These are phyloP conservation scores for Apiospora marii DNA, from an alignment of 2,329 filamentous ascomycete species.

Conservation along the genomic window DNA sequence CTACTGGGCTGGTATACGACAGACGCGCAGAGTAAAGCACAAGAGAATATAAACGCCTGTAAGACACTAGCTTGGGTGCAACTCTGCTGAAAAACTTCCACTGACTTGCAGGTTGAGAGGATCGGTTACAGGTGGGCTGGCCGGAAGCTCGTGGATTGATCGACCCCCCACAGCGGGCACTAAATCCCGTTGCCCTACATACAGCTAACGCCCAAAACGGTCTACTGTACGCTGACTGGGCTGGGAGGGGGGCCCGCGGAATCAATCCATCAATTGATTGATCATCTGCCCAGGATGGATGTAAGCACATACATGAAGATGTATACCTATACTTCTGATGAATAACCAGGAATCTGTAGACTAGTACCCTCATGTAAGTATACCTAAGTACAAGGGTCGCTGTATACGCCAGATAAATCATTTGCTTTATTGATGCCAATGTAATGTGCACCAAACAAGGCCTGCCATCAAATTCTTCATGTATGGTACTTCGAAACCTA, in stretches of 20 bases:
- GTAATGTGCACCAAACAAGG: background rate
- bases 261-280: background rate
- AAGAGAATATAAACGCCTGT: background rate
- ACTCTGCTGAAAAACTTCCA: background rate
- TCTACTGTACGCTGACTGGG: constrained; percentile 9
- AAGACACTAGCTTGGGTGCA: background rate
- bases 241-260: background rate
- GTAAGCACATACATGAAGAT: too few relatives aligned
- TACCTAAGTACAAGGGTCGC: background rate
- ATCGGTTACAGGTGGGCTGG: background rate
- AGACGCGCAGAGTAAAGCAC: background rate
- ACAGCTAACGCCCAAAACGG: constrained; percentile 9
- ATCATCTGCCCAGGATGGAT: background rate
- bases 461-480: background rate
- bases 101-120: background rate
- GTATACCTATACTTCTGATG: too few relatives aligned
- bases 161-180: constrained; percentile 13
- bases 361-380: background rate
- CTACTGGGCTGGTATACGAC: background rate
- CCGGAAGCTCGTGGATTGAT: constrained; percentile 4
- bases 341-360: too few relatives aligned
- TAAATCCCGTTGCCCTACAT: background rate
- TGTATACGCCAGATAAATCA: background rate
- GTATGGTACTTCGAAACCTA: background rate
- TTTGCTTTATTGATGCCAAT: background rate